These are phyloP conservation scores for Scedosporium boydii DNA, from an alignment of 2,329 filamentous ascomycete species.

Conservation along the genomic window DNA sequence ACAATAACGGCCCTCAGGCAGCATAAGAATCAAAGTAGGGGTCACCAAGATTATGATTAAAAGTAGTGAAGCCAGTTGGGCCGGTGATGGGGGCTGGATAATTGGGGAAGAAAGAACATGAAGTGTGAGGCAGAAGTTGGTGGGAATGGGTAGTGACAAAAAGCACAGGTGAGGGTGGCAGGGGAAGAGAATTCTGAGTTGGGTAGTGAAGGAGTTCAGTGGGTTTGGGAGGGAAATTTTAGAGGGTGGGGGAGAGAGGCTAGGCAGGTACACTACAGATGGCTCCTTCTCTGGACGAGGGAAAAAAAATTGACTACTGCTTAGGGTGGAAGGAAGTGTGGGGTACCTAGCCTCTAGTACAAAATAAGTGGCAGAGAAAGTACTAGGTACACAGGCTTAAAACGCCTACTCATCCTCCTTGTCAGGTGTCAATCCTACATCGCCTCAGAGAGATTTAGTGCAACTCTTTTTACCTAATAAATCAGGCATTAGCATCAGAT, in stretches of 20 bases:
- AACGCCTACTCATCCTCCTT: neutral
- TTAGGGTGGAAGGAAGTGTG: neutral
- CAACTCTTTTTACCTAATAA: neutral
- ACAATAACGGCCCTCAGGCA: constrained; percentile 27
- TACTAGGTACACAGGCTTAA: neutral
- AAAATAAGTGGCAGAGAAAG: neutral
- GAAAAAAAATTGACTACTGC: no score
- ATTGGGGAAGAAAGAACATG: constrained; percentile 5
- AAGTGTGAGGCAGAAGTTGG: neutral
- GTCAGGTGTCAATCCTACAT: neutral
- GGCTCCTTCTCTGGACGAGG: no score
- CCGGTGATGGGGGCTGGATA: neutral
- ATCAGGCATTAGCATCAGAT: neutral
- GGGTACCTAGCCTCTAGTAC: neutral
- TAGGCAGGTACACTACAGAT: constrained; percentile 23
- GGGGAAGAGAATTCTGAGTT: constrained; percentile 8
- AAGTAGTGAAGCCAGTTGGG: constrained; percentile 5
- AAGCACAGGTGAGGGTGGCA: constrained; percentile 8
- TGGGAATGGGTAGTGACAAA: constrained; percentile 3
- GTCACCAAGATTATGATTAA: constrained; percentile 9
- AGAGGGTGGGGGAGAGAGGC: constrained; percentile 8
- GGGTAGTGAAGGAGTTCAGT: constrained; percentile 10
- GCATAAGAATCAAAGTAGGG: constrained; percentile 17
- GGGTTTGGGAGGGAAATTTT: constrained; percentile 13
- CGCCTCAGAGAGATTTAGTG: neutral